Evolutionary conservation across 176 grass and related monocot genomes (phyloP).

Genomic region (bread wheat (Triticum aestivum)): IWGSC_CS_RefSeq_v2.1 NC_057799.1:654606996-654607495

Average conservation of each 20-base stretch:
- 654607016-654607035: too few species aligned
- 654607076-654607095: too few species aligned
- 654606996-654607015: too few species aligned
- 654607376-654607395: conserved; percentile 41
- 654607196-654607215: neutral
- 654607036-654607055: too few species aligned
- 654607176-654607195: neutral
- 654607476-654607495: conserved; percentile 43
- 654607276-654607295: conserved; percentile 45
- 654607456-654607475: conserved; percentile 13
- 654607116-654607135: too few species aligned
- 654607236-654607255: conserved; percentile 27
- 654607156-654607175: too few species aligned
- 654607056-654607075: too few species aligned
- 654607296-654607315: conserved; percentile 36
- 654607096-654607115: too few species aligned
- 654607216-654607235: neutral
- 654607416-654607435: conserved; percentile 57
- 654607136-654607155: too few species aligned
- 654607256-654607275: conserved; percentile 45
- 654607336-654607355: conserved; percentile 77
- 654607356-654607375: conserved; percentile 51
- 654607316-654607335: conserved; percentile 60
- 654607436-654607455: conserved; percentile 27
- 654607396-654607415: conserved; percentile 52